Evolutionary conservation across 2,329 filamentous ascomycete genomes (phyloP).

Genomic region (Cladobotryum protrusum): DNA sequence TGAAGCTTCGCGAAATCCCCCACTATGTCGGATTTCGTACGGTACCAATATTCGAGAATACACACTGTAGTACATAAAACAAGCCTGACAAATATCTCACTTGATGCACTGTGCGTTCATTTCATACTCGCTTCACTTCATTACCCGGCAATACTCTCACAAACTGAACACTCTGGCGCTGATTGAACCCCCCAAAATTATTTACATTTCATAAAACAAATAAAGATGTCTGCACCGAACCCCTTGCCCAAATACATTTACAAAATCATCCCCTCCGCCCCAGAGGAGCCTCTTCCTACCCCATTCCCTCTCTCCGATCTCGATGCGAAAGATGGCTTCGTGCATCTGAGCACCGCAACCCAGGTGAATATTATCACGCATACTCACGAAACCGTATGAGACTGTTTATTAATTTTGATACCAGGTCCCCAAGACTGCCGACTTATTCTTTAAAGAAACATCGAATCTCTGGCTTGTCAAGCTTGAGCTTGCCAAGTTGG

Average conservation of each 20-base stretch:
- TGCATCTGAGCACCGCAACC: constrained; percentile 52
- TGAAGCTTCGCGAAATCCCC: too few relatives aligned
- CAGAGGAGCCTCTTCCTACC: constrained; percentile 46
- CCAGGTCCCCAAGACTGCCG: constrained; percentile 40
- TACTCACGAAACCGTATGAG: background rate
- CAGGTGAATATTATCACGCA: constrained; percentile 37
- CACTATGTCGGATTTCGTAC: background rate
- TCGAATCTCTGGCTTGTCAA: constrained; percentile 46
- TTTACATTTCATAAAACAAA: background rate
- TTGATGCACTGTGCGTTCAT: background rate
- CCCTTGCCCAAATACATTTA: constrained; percentile 43
- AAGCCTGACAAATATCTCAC: background rate
- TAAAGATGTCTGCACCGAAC: constrained; percentile 17
- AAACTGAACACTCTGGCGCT: background rate
- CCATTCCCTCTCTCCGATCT: constrained; percentile 53
- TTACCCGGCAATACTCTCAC: background rate
- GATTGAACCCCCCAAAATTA: background rate
- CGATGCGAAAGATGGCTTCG: constrained; percentile 54
- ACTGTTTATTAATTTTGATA: background rate
- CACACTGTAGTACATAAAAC: background rate
- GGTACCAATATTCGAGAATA: background rate
- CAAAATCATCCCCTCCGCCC: constrained; percentile 52
- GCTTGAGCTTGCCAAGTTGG: constrained; percentile 42
- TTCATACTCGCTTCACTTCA: background rate
- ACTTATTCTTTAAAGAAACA: constrained; percentile 36